Evolutionary conservation across 1,139 yeast genomes (phyloP), one percentile per base, ranked within the genome.

Genomic region (Candida pseudoviswanathii): DNA sequence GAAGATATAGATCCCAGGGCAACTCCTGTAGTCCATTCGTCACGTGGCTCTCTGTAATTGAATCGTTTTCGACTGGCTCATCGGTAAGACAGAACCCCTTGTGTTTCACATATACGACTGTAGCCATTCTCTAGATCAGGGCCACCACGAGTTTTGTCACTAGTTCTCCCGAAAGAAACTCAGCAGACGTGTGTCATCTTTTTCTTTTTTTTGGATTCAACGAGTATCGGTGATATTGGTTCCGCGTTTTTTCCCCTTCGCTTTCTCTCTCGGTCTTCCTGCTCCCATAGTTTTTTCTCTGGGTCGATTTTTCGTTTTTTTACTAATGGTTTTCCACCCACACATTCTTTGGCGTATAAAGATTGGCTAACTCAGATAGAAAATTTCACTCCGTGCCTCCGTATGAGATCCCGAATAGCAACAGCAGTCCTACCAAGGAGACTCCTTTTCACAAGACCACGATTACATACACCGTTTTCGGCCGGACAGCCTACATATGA

Each of bases 401-500:
- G 11, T 9, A 43, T 43, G 45, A 43, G 30, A 27, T 36, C 36
- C 5, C 41, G 29, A 29, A n/a, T 43, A 11, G 29, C 29, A 11
- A 22, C 25, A 16, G 16, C 16, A 4, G 7, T 16, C 37, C 8
- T 36, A 4, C 43, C 47, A 40, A 48, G 37, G 42, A 38, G 55
- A 29, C 42, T 47, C 31, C 24, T 53, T 21, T 45, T 45, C 10
- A 45, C 55, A 3, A 39, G 50, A 16, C 52, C 65, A 22, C 56
- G 73, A 45, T 55, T 64, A 5, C 48, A 45, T 3, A 49, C 58
- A 2, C 62, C 71, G 1, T 65, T 73, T 50, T 64, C 67, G 31
- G 72, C 90, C 2, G 98, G 98, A 1, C 99, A 94, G 66, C 95
- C 98, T 0, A 74, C 89, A 6, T 82, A 78, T 61, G 97, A 90